These are phyloP conservation scores for Lomentospora prolificans DNA, from an alignment of 2,329 filamentous ascomycete genomes.

Conservation along the genomic window DNA sequence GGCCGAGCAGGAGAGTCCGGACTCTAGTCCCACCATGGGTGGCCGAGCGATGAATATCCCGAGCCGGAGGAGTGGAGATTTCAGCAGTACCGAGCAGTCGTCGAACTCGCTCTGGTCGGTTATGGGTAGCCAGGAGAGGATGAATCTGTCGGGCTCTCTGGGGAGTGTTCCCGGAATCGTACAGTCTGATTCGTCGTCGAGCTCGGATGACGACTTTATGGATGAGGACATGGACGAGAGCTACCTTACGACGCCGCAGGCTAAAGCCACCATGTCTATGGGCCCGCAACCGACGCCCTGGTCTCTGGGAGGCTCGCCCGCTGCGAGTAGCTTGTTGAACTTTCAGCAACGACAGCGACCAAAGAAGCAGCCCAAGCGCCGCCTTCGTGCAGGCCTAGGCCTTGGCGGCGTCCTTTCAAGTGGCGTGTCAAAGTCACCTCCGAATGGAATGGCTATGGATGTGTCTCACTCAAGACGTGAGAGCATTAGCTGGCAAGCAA, in stretches of 20 bases:
- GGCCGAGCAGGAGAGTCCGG: constrained; percentile 77
- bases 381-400: constrained; percentile 38
- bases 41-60: constrained; percentile 56
- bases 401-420: constrained; percentile 27
- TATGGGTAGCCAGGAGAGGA: constrained; percentile 59
- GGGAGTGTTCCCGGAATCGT: constrained; percentile 61
- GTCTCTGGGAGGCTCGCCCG: constrained; percentile 40
- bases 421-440: constrained; percentile 62
- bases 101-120: constrained; percentile 64
- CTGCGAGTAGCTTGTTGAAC: constrained; percentile 56
- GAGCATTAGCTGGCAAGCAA: constrained; percentile 83
- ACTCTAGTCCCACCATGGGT: constrained; percentile 79
- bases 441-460: constrained; percentile 30
- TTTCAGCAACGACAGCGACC: constrained; percentile 71
- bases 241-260: constrained; percentile 73
- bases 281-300: constrained; percentile 42
- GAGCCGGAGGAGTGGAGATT: constrained; percentile 37
- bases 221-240: constrained; percentile 71
- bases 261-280: neutral
- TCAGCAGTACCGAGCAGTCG: constrained; percentile 48
- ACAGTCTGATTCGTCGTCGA: constrained; percentile 68
- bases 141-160: constrained; percentile 64
- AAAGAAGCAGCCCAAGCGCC: constrained; percentile 55
- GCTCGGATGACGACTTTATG: constrained; percentile 60
- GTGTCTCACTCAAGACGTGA: constrained; percentile 57